Base-by-base conservation (phyloP, 1,284 basidiomycete species). In the Rhodotorula sp. region DNA sequence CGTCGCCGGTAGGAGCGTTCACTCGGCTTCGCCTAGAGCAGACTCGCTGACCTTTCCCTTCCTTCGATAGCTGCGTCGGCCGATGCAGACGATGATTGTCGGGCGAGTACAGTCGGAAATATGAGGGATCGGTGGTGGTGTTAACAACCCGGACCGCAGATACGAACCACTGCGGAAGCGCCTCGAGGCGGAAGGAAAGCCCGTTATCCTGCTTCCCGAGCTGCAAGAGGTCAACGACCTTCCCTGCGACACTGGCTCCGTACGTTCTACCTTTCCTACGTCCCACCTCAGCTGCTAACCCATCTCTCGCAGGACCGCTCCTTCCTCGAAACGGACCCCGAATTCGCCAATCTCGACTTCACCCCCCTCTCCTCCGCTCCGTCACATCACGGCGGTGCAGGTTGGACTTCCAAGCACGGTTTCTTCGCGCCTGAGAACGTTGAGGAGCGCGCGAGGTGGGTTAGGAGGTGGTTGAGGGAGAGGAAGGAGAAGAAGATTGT, bases 401-500 rank as follows among this genome's bases (percentile, higher is more conserved):
- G 24, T 0, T 82, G 81, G 70, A 79, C 77, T 1, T 70, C 65
- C 59, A 82, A 82, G 75, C 64, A 75, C 57, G 81, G 81, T 15
- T 78, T 81, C 59, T 82, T 74, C 61, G 67, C 61, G 26, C 77
- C 77, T 10, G 77, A 75, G n/a, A 69, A 71, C 8, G 78, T 71
- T 0, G 52, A 60, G 15, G 78, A 79, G 62, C 59, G 81, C 40
- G 80, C 80, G 5, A 67, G 57, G 54, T 64, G 69, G 59, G 78
- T 80, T 0, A 74, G 81, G 54, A 62, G 66, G 53, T 81, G 79
- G 80, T 71, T 82, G 55, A 72, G 80, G 26, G 71, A 75, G 11
- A 70, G 80, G 37, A 67, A 70, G 22, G 81, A 81, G 76, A 57
- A 72, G 48, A 78, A 80, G 73, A 81, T 82, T 68, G 80, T 82